These are phyloP conservation scores for Rhodocollybia butyracea DNA, from an alignment of 768 basidiomycete species.

Conservation along the genomic window DNA sequence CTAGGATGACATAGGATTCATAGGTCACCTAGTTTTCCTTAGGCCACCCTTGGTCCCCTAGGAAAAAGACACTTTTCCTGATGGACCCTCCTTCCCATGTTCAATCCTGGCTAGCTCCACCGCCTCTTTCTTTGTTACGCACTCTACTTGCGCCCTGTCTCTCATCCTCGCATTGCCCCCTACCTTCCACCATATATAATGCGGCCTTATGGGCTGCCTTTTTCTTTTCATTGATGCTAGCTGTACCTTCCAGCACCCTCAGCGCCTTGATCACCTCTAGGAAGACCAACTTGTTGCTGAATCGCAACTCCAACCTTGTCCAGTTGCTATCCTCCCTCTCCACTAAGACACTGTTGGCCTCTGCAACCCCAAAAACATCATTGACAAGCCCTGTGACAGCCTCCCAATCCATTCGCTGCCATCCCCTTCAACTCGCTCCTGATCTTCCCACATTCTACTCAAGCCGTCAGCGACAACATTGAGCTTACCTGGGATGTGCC, in stretches of 20 bases:
- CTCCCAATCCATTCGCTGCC: conserved; percentile 30
- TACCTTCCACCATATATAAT: conserved; percentile 18
- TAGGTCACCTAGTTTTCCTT: too few species aligned
- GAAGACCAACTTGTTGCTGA: not conserved
- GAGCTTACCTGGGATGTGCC: conserved; percentile 17
- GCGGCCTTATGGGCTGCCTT: conserved; percentile 15
- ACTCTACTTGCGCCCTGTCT: not conserved
- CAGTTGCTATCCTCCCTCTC: not conserved
- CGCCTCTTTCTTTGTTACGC: conserved; percentile 15
- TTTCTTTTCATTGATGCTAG: not conserved
- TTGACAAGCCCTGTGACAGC: conserved; percentile 11
- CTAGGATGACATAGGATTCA: too few species aligned
- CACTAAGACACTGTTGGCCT: not conserved
- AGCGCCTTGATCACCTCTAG: conserved; percentile 5
- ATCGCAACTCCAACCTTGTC: not conserved
- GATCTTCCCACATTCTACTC: conserved; percentile 20
- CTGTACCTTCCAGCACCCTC: not conserved
- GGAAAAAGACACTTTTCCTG: too few species aligned
- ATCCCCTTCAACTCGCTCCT: conserved; percentile 15
- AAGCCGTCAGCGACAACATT: conserved; percentile 29
- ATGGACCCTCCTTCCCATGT: conserved; percentile 6
- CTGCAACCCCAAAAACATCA: not conserved
- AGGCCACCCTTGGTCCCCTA: too few species aligned
- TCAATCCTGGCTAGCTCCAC: conserved; percentile 3
- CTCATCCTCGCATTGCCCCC: conserved; percentile 1